These are phyloP conservation scores for Phtheirospermum japonicum DNA, from an alignment of 257 asterid species.

Conservation along the genomic window DNA sequence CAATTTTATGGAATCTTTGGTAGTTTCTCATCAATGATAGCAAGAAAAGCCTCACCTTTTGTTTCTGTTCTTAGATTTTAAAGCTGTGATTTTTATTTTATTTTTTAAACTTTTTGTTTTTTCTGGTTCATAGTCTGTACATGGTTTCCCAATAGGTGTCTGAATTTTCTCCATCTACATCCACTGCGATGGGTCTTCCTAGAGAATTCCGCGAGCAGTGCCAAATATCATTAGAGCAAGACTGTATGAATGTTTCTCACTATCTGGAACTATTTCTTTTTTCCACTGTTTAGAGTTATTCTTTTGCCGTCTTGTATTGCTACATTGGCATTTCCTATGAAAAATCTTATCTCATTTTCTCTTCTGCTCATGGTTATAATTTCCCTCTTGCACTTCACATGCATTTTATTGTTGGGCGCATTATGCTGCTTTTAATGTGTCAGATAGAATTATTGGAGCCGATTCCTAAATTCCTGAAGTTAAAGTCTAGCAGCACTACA, in stretches of 20 bases:
- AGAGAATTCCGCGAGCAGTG: constrained; percentile 92
- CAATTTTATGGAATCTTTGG: constrained; percentile 79
- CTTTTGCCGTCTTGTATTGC: constrained; percentile 27
- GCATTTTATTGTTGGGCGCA: constrained; percentile 83
- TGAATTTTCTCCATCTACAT: constrained; percentile 89
- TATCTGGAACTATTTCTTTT: constrained; percentile 18
- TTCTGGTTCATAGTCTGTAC: constrained; percentile 15
- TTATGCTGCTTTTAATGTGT: constrained; percentile 70
- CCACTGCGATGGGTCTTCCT: constrained; percentile 93
- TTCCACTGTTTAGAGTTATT: constrained; percentile 22
- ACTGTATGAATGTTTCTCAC: constrained; percentile 73
- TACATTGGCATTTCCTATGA: constrained; percentile 16
- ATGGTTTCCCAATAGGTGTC: constrained; percentile 55
- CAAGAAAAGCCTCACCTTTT: constrained; percentile 20
- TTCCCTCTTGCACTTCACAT: constrained; percentile 37
- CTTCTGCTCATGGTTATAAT: constrained; percentile 21
- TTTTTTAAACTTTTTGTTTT: too few species aligned
- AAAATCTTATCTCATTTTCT: constrained; percentile 25
- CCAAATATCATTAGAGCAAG: constrained; percentile 70
- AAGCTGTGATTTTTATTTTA: constrained; percentile 6
- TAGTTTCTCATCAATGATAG: constrained; percentile 33
- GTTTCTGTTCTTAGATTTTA: constrained; percentile 22
- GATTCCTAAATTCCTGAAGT: constrained; percentile 72
- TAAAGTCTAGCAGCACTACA: constrained; percentile 69
- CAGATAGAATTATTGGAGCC: constrained; percentile 60